Evolutionary conservation across 495 filamentous ascomycete species (phyloP).

Genomic region (Astrocystis sublimbata): DNA sequence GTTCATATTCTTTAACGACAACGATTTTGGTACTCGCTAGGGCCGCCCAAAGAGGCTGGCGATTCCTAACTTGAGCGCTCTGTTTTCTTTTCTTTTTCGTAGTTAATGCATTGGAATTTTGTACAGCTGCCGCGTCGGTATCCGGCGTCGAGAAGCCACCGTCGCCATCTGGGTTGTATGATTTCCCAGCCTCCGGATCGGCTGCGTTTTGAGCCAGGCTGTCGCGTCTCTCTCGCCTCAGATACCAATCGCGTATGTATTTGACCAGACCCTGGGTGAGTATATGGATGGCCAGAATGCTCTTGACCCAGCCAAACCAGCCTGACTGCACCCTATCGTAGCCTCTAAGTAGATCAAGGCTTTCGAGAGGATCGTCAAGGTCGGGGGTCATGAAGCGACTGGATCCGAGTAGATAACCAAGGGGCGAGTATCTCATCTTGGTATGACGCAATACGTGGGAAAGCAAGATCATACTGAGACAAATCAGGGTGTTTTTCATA

Average conservation of each 20-base stretch:
- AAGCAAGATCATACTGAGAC: slow-evolving; percentile 79
- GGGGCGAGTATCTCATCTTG: slow-evolving; percentile 45
- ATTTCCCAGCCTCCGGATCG: slow-evolving; percentile 52
- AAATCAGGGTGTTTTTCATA: slow-evolving; percentile 68
- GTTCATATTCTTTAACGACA: slow-evolving; percentile 87
- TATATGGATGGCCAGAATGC: slow-evolving; percentile 82
- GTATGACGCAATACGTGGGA: slow-evolving; percentile 61
- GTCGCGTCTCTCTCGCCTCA: slow-evolving; percentile 54
- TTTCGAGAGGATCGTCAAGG: slow-evolving; percentile 45
- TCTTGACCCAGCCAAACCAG: slow-evolving; percentile 54
- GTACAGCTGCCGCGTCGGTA: slow-evolving; percentile 40
- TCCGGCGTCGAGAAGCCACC: slow-evolving; percentile 47
- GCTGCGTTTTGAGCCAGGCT: slow-evolving; percentile 42
- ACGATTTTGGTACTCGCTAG: slow-evolving; percentile 93
- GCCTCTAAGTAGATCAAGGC: slow-evolving; percentile 36
- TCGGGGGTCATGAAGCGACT: slow-evolving; percentile 43
- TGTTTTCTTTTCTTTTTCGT: slow-evolving; percentile 87
- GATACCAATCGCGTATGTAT: slow-evolving; percentile 61
- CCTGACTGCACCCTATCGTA: slow-evolving; percentile 49
- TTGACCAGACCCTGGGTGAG: slow-evolving; percentile 75
- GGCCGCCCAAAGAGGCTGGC: slow-evolving; percentile 92
- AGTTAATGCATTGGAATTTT: slow-evolving; percentile 37
- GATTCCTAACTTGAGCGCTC: slow-evolving; percentile 81
- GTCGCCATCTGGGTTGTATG: slow-evolving; percentile 41
- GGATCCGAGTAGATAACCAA: slow-evolving; percentile 44